Base-by-base conservation (phyloP, 1,284 basidiomycete genomes). In the Papiliotrema flavescens region DNA sequence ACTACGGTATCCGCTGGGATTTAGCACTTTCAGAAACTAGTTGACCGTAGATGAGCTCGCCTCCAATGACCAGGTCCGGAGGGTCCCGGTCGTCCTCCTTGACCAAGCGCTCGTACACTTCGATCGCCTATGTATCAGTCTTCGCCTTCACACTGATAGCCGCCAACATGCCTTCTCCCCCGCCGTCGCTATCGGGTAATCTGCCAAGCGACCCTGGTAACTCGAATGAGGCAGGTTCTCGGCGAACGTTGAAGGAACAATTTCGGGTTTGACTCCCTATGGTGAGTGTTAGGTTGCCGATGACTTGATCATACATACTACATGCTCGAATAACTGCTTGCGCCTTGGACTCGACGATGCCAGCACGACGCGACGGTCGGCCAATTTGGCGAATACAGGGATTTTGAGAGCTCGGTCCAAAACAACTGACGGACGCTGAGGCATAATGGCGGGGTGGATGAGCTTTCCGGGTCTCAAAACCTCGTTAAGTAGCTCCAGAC, bases 121-220 rank as follows among this genome's bases (percentile, higher is more conserved):
- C 89, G 8, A 92, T 83, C 0, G 88, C 93, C 79, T 81, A 57
- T 11, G 23, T 9, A 23, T 51, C 6, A 47, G 49, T 22, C 6
- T 35, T 32, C 6, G 11, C 32, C 22, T 15, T 47, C 36, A 51
- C 34, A 20, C 4, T 39, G 22, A 40, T 44, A 28, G 34, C 2
- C 14, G 37, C 34, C 44, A n/a, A 37, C 63, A 37, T 19, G 80
- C 82, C 79, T 97, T 98, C 62, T 94, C 87, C 1, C 85, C 85
- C 2, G 91, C 91, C 0, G 93, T 98, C 8, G 93, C 86, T 5
- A 96, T 89, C 0, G 94, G 90, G 71, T 98, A 98, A 70, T 96
- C 91, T 56, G 90, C 89, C 17, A 89, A 81, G 59, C 89, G 83
- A 24, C 84, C 84, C 55, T 86, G 67, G 56, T 78, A 98, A 2